phyloP scores from a whole-genome alignment of 2,329 filamentous ascomycete species.

The Alternaria viburni region DNA sequence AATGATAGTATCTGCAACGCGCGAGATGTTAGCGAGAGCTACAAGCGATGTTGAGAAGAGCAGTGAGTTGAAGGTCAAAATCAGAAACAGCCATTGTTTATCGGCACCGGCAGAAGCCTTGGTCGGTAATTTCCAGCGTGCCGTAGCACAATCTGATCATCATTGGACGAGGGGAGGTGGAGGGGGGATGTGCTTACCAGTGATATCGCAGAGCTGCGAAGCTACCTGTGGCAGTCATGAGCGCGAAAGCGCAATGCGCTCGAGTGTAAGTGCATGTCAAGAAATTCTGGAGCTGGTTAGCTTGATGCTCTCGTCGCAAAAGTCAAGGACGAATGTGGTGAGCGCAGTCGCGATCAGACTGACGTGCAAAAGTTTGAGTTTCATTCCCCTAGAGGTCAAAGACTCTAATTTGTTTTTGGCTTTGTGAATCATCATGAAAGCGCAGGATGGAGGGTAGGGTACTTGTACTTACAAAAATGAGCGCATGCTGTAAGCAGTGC shows the following conservation, averaged over 20 bases:
- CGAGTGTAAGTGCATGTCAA: background rate
- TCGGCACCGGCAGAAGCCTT: slow-evolving; percentile 50
- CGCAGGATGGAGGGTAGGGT: slow-evolving; percentile 6
- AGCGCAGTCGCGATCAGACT: slow-evolving; percentile 46
- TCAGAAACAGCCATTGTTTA: slow-evolving; percentile 53
- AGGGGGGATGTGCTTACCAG: slow-evolving; percentile 7
- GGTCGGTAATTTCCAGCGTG: slow-evolving; percentile 55
- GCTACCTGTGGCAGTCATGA: background rate
- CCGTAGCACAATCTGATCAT: slow-evolving; percentile 51
- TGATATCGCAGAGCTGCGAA: background rate
- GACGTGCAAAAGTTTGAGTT: slow-evolving; percentile 54
- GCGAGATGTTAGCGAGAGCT: slow-evolving; percentile 21
- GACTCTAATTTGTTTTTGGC: slow-evolving; percentile 55
- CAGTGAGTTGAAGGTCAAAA: slow-evolving; percentile 21
- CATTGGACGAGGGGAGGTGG: slow-evolving; percentile 26
- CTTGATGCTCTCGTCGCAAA: background rate
- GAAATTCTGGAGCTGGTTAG: slow-evolving; percentile 21
- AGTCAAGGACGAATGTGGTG: background rate
- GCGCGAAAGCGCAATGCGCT: background rate
- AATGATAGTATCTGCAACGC: background rate
- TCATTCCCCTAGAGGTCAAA: slow-evolving; percentile 53
- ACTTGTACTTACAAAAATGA: slow-evolving; percentile 20
- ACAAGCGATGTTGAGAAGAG: slow-evolving; percentile 1
- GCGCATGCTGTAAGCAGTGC: background rate
- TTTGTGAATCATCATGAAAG: slow-evolving; percentile 51